Evolutionary conservation across 148 eudicot species (phyloP).

Genomic region (Rhododendron simsii): DNA sequence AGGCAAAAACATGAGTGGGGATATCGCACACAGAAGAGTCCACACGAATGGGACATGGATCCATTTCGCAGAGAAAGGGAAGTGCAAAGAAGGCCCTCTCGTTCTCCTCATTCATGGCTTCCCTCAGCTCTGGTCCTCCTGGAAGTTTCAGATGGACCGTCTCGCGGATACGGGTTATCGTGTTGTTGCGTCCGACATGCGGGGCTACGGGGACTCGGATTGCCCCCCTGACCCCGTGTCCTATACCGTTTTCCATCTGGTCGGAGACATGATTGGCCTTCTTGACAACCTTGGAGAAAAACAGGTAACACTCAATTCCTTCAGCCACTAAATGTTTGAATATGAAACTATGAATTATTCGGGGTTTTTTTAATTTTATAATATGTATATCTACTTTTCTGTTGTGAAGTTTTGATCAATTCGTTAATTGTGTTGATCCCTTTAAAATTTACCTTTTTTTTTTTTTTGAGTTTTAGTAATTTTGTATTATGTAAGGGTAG

Average conservation of each 20-base stretch:
- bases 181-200: slow-evolving; percentile 6
- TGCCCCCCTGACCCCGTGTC: neutral
- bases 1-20: neutral
- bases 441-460: neutral
- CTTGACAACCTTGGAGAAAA: neutral
- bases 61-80: slow-evolving; percentile 6
- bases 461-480: neutral
- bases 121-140: slow-evolving; percentile 4
- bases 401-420: neutral
- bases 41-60: slow-evolving; percentile 2
- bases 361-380: no score
- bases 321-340: no score
- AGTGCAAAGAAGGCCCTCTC: neutral
- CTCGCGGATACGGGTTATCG: neutral
- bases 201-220: slow-evolving; percentile 7
- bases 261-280: slow-evolving; percentile 11
- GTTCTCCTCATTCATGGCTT: slow-evolving; percentile 10
- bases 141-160: neutral
- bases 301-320: no score
- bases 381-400: neutral
- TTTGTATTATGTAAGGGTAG: no score
- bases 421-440: neutral
- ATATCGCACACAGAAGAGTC: neutral
- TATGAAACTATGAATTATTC: no score
- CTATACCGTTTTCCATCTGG: slow-evolving; percentile 4